Conservation (phyloP, 306 rosid species). For the Myrica gale region DNA sequence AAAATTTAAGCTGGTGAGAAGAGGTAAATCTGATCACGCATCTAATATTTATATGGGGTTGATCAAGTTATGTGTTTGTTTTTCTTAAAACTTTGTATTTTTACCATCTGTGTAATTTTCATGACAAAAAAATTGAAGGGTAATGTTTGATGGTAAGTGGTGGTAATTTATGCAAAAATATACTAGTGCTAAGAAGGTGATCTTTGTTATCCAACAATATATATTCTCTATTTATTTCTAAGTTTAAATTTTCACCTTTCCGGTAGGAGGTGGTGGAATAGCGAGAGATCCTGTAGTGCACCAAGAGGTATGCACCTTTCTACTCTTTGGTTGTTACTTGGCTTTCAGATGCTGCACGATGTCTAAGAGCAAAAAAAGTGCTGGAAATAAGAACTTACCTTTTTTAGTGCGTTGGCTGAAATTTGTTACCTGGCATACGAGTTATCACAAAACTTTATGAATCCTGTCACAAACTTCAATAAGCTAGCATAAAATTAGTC, state of each 20-base stretch:
- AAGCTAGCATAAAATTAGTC: neutral
- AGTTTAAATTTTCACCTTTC: slow-evolving; percentile 17
- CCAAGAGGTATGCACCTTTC: slow-evolving; percentile 39
- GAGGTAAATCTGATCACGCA: no score
- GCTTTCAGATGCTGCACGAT: neutral
- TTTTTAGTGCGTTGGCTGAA: neutral
- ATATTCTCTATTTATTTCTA: neutral
- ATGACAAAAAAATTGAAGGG: neutral
- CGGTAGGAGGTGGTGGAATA: slow-evolving; percentile 59
- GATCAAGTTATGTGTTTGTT: neutral
- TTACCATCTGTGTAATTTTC: neutral
- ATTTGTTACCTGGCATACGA: neutral
- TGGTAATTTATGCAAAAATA: neutral
- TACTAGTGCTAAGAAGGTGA: neutral
- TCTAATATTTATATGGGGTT: no score
- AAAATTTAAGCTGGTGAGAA: no score
- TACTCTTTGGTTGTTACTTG: neutral
- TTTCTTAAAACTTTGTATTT: neutral
- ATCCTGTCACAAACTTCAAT: no score
- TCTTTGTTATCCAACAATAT: neutral
- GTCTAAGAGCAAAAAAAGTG: neutral
- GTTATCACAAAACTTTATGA: no score
- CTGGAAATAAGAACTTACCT: no score
- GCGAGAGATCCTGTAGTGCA: slow-evolving; percentile 53
- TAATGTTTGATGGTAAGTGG: neutral